Evolutionary conservation across 2,329 filamentous ascomycete genomes (phyloP).

Genomic region (Rhinocladiella similis): DNA sequence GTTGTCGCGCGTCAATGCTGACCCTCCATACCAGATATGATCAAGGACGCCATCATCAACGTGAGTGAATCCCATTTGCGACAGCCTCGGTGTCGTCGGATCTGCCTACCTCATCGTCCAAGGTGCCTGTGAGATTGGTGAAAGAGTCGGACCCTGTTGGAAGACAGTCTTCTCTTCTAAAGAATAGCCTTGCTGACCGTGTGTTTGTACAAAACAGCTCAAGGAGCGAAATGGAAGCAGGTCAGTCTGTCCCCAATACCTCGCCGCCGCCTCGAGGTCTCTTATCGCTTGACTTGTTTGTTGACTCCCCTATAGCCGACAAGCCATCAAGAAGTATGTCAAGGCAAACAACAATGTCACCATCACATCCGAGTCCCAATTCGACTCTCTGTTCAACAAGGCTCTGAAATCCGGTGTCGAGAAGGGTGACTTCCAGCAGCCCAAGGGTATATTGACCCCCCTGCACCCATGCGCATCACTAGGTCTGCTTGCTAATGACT

Average conservation of each 20-base stretch:
- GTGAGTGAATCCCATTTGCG: conserved; percentile 61
- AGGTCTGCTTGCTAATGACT: conserved; percentile 29
- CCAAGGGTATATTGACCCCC: conserved; percentile 70
- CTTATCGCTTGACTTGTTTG: not conserved
- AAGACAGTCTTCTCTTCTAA: not conserved
- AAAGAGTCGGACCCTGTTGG: conserved; percentile 3
- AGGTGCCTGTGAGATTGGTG: not conserved
- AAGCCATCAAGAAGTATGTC: conserved; percentile 75
- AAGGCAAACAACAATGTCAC: conserved; percentile 71
- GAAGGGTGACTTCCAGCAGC: conserved; percentile 82
- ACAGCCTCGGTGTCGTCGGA: conserved; percentile 41
- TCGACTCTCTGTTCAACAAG: conserved; percentile 81
- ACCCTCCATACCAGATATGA: conserved; percentile 63
- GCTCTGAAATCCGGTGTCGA: conserved; percentile 80
- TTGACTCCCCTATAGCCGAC: conserved; percentile 54
- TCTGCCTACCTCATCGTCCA: conserved; percentile 12
- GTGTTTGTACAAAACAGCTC: conserved; percentile 52
- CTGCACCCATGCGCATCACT: not conserved
- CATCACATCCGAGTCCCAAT: conserved; percentile 55
- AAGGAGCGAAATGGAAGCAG: conserved; percentile 71
- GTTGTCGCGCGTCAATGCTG: conserved; percentile 57
- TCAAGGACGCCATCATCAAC: conserved; percentile 69
- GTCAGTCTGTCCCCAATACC: conserved; percentile 48
- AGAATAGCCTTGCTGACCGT: conserved; percentile 47
- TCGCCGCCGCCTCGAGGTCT: conserved; percentile 27